Conservation (phyloP, 371 early-diverging fungal genomes). For the Syncephalastrum contaminatum region DNA sequence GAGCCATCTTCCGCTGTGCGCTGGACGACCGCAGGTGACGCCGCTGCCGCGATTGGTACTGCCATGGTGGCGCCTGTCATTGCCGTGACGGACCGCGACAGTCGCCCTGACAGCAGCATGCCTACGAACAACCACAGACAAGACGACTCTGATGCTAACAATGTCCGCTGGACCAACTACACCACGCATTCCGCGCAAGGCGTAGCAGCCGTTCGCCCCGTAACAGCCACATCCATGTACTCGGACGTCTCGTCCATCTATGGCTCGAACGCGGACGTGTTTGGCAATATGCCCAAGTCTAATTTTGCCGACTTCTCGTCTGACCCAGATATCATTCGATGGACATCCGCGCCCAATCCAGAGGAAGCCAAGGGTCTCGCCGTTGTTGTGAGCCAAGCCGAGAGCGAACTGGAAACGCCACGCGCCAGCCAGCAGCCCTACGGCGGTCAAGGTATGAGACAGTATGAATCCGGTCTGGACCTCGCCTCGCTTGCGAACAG, state of each 20-base stretch:
- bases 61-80: slow-evolving; percentile 30
- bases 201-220: slow-evolving; percentile 15
- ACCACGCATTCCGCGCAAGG: slow-evolving; percentile 17
- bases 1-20: slow-evolving; percentile 15
- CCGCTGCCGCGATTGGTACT: slow-evolving; percentile 43
- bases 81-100: slow-evolving; percentile 7
- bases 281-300: slow-evolving; percentile 10
- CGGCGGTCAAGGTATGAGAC: neutral
- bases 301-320: slow-evolving; percentile 24
- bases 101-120: neutral
- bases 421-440: too few relatives aligned
- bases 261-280: slow-evolving; percentile 5
- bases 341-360: slow-evolving; percentile 28
- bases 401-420: too few relatives aligned
- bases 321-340: slow-evolving; percentile 37
- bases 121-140: slow-evolving; percentile 3
- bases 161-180: slow-evolving; percentile 28
- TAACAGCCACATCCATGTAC: slow-evolving; percentile 21
- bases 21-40: slow-evolving; percentile 37
- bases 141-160: neutral
- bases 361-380: slow-evolving; percentile 10
- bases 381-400: neutral
- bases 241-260: slow-evolving; percentile 17
- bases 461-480: slow-evolving; percentile 14
- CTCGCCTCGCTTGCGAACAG: slow-evolving; percentile 8